phyloP scores from a whole-genome alignment of 257 asterid species.

The Nicotiana benthamiana region DNA sequence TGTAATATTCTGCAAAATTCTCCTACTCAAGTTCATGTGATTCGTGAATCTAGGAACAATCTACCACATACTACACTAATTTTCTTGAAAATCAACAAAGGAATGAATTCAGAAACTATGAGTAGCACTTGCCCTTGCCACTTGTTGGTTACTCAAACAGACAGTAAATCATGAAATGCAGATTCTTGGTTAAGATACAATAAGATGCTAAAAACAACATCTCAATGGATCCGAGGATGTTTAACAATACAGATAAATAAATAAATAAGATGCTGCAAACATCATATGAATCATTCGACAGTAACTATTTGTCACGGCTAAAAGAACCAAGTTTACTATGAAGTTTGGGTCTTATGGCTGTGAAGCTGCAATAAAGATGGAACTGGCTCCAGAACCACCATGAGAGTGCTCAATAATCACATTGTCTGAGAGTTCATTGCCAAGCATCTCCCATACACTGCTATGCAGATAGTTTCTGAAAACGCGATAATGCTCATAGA shows the following conservation, averaged over 20 bases:
- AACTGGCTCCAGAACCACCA: constrained; percentile 75
- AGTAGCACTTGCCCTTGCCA: neutral
- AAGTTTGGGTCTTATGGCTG: constrained; percentile 32
- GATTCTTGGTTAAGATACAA: neutral
- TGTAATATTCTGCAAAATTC: too few species aligned
- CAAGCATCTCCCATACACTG: constrained; percentile 83
- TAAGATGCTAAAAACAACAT: neutral
- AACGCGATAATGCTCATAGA: constrained; percentile 63
- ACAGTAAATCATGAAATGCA: neutral
- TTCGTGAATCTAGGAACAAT: too few species aligned
- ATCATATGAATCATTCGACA: neutral
- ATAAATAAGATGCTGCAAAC: neutral
- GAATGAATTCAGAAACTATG: neutral
- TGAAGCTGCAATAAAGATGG: constrained; percentile 64
- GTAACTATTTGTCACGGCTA: neutral
- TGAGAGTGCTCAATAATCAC: constrained; percentile 60
- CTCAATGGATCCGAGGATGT: neutral
- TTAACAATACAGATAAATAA: neutral
- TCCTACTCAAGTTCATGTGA: too few species aligned
- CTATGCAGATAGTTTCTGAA: constrained; percentile 69
- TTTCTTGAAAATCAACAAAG: neutral
- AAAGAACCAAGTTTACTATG: constrained; percentile 4
- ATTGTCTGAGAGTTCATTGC: constrained; percentile 53
- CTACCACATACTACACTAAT: neutral
- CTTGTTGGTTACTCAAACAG: neutral